Conservation (phyloP, 768 basidiomycete species). For the Agaricus bisporus region DNA sequence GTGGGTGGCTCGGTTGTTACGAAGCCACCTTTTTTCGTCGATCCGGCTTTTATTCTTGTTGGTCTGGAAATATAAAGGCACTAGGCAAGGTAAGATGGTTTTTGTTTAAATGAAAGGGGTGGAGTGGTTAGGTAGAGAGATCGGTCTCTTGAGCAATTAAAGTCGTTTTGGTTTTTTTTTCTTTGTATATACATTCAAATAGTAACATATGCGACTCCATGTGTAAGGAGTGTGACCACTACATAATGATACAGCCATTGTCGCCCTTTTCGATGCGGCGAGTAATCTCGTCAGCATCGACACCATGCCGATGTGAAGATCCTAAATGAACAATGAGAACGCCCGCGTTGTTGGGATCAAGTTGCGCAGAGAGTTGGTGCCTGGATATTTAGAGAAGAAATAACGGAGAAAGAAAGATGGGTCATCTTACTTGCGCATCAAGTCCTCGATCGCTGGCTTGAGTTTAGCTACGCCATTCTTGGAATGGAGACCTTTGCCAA, state of each 20-base stretch:
- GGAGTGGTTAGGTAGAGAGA: not conserved
- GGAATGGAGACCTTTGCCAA: slow-evolving; percentile 92
- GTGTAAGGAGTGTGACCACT: slow-evolving; percentile 11
- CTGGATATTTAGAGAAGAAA: slow-evolving; percentile 19
- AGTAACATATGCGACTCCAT: no score
- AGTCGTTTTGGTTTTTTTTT: not conserved
- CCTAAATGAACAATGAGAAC: slow-evolving; percentile 76
- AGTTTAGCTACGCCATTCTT: slow-evolving; percentile 72
- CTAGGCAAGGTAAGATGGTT: slow-evolving; percentile 1
- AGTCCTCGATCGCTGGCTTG: slow-evolving; percentile 84
- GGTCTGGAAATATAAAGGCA: slow-evolving; percentile 67
- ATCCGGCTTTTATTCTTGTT: slow-evolving; percentile 76
- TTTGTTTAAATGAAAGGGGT: not conserved
- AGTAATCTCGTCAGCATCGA: slow-evolving; percentile 54
- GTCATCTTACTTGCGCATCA: slow-evolving; percentile 67
- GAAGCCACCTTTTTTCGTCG: slow-evolving; percentile 69
- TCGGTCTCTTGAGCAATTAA: not conserved
- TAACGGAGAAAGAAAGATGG: not conserved
- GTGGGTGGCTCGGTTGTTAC: slow-evolving; percentile 85
- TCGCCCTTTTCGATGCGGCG: slow-evolving; percentile 45
- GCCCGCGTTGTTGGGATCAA: slow-evolving; percentile 79
- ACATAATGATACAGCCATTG: slow-evolving; percentile 70
- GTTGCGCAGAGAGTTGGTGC: slow-evolving; percentile 60
- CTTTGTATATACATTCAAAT: not conserved
- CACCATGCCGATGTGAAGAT: slow-evolving; percentile 27